Evolutionary conservation across 1,139 yeast species (phyloP).

Genomic region (Pichia sp.): DNA sequence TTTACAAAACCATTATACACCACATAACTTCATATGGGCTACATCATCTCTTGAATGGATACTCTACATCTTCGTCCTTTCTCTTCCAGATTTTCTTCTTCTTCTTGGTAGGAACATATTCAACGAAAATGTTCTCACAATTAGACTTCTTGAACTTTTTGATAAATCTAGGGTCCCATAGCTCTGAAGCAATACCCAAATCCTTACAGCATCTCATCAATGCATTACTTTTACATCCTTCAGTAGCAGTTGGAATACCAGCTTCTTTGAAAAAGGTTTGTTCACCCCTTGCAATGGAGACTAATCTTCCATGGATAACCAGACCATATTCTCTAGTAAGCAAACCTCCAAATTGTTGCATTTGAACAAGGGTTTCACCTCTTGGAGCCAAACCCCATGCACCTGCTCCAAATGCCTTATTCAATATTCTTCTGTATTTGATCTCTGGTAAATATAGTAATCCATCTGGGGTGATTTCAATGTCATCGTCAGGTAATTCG

Average conservation of each 20-base stretch:
- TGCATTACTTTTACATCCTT: constrained; percentile 95
- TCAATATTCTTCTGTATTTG: constrained; percentile 82
- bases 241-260: constrained; percentile 92
- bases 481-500: constrained; percentile 57
- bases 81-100: constrained; percentile 91
- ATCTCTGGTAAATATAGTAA: constrained; percentile 87
- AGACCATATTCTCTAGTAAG: constrained; percentile 85
- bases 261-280: constrained; percentile 85
- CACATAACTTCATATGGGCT: no score
- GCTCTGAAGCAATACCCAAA: constrained; percentile 90
- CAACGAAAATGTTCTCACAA: constrained; percentile 83
- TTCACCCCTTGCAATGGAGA: constrained; percentile 92
- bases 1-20: not conserved
- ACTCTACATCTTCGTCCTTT: constrained; percentile 68
- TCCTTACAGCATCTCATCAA: constrained; percentile 98
- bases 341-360: constrained; percentile 41
- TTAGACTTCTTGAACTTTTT: constrained; percentile 65
- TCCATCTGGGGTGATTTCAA: constrained; percentile 96
- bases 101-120: constrained; percentile 72
- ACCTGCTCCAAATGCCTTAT: constrained; percentile 94
- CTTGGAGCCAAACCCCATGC: constrained; percentile 99
- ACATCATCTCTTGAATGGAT: constrained; percentile 55
- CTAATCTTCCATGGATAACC: constrained; percentile 80
- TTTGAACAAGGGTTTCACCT: constrained; percentile 64
- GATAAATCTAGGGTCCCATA: constrained; percentile 95